These are phyloP conservation scores for Claviceps pusilla DNA, from an alignment of 2,329 filamentous ascomycete genomes.

Conservation along the genomic window DNA sequence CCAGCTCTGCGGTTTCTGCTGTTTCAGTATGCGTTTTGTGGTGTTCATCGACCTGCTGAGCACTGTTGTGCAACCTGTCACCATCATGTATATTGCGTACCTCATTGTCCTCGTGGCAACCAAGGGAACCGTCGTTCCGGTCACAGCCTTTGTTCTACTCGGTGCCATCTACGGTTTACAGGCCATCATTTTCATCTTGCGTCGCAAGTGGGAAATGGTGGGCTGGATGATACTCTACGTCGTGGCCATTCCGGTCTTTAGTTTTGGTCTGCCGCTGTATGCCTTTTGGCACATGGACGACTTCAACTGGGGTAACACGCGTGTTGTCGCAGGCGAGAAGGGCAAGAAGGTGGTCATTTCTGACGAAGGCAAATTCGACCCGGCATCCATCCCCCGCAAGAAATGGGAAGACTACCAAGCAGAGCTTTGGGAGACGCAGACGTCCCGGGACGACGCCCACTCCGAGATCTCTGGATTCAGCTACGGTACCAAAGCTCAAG, in stretches of 20 bases:
- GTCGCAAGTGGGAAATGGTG: conserved; percentile 98
- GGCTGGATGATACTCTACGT: conserved; percentile 98
- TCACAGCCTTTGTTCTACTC: conserved; percentile 79
- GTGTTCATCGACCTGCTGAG: conserved; percentile 89
- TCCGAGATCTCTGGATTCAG: conserved; percentile 89
- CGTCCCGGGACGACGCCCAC: conserved; percentile 60
- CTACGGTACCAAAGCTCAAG: conserved; percentile 73
- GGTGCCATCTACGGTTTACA: conserved; percentile 96
- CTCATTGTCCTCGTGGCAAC: conserved; percentile 60
- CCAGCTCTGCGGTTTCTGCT: conserved; percentile 97
- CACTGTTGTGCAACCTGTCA: conserved; percentile 83
- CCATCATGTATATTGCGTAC: conserved; percentile 77
- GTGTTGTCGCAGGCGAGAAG: conserved; percentile 86
- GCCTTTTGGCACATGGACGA: conserved; percentile 99
- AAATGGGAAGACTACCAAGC: conserved; percentile 99
- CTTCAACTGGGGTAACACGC: conserved; percentile 98
- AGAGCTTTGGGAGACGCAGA: conserved; percentile 93
- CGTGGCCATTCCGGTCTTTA: conserved; percentile 78
- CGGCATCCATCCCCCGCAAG: conserved; percentile 82
- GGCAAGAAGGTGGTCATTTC: conserved; percentile 86
- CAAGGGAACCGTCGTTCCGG: conserved; percentile 51
- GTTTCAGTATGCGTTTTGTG: conserved; percentile 97
- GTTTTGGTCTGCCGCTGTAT: conserved; percentile 78
- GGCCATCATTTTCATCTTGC: conserved; percentile 89
- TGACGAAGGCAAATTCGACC: conserved; percentile 97